A percentile compares a stretch with the other conserved stretches of the same genome.
phyloP scores from a whole-genome alignment of 257 asterid genomes.

The Cordia subcordata region DNA sequence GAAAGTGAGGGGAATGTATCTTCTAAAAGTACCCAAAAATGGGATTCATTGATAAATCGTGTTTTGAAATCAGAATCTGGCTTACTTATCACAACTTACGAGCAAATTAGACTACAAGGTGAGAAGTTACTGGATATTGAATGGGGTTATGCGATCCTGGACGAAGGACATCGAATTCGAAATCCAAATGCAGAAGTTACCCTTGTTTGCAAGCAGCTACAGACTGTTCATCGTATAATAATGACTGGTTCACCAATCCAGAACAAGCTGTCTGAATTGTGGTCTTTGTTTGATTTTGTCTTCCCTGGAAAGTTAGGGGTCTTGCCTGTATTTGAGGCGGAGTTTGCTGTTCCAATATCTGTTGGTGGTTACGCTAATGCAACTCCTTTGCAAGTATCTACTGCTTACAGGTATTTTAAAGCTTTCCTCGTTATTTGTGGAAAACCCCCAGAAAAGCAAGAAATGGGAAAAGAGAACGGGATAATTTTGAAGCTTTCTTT shows the following conservation, averaged over 20 bases:
- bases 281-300: constrained; percentile 98
- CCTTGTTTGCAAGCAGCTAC: constrained; percentile 96
- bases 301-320: constrained; percentile 99
- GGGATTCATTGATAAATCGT: constrained; percentile 77
- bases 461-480: neutral
- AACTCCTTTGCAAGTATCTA: constrained; percentile 92
- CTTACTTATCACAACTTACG: constrained; percentile 81
- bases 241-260: constrained; percentile 98
- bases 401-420: constrained; percentile 79
- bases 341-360: constrained; percentile 94
- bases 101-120: constrained; percentile 85
- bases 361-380: constrained; percentile 99
- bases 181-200: constrained; percentile 96
- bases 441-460: neutral
- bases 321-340: constrained; percentile 96
- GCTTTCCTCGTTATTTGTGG: neutral
- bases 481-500: neutral
- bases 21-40: constrained; percentile 46
- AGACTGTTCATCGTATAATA: constrained; percentile 93
- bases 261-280: constrained; percentile 87
- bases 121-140: constrained; percentile 79
- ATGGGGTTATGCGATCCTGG: constrained; percentile 95
- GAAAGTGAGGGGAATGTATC: constrained; percentile 48
- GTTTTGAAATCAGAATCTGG: constrained; percentile 84
- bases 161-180: constrained; percentile 97